A percentile compares a stretch with the other conserved stretches of the same genome.
Evolutionary conservation across 305 asterid species (phyloP).

Genomic region (Fraxinus baroniana): DNA sequence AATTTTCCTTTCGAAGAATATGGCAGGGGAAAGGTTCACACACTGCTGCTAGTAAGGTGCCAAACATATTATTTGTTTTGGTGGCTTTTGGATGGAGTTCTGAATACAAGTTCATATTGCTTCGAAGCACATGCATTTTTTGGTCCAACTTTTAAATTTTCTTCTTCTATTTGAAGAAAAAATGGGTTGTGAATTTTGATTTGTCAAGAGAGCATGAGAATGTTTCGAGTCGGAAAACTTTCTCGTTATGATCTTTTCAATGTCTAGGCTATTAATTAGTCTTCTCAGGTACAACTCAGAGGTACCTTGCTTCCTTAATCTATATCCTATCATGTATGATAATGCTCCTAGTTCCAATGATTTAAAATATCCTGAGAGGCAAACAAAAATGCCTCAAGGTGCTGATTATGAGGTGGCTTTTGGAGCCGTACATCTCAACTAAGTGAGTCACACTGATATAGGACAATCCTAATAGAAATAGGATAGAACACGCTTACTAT

Average conservation of each 20-base stretch:
- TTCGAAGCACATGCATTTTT: neutral
- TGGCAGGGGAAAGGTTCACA: constrained; percentile 96
- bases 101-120: constrained; percentile 8
- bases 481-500: neutral
- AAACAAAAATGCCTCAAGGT: neutral
- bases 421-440: neutral
- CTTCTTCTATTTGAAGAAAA: neutral
- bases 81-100: constrained; percentile 26
- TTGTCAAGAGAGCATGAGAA: neutral
- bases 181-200: neutral
- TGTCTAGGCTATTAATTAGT: neutral
- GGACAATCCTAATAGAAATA: neutral
- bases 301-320: neutral
- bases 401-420: neutral
- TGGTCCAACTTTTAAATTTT: neutral
- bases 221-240: neutral
- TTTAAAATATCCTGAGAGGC: neutral
- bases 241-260: constrained; percentile 17
- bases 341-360: neutral
- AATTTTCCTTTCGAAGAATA: constrained; percentile 72
- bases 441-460: neutral
- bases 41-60: constrained; percentile 88
- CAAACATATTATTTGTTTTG: constrained; percentile 30
- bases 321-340: neutral
- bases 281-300: neutral